Evolutionary conservation across 257 asterid genomes (phyloP).

Genomic region (Solanum bulbocastanum): DNA sequence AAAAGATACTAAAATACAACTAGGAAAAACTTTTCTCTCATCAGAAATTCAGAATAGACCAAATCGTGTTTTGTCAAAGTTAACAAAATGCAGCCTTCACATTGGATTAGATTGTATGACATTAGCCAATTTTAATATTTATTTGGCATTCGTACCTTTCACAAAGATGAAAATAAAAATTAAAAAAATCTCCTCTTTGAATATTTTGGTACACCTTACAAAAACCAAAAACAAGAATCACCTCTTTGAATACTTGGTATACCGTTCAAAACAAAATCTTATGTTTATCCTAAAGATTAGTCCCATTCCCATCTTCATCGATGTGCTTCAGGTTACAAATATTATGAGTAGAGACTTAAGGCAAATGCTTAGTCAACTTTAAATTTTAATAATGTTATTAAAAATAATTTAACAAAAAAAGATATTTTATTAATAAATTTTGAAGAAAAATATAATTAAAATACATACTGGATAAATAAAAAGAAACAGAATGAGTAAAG

Average conservation of each 20-base stretch:
- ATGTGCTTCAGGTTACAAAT: not conserved
- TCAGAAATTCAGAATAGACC: not conserved
- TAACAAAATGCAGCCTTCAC: not conserved
- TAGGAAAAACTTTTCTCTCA: not conserved
- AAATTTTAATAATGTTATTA: not conserved
- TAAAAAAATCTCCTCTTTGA: not conserved
- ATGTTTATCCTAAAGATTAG: not conserved
- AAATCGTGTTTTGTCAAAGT: not conserved
- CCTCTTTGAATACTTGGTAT: not conserved
- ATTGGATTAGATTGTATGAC: not conserved
- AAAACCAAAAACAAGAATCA: not conserved
- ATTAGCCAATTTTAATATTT: not conserved
- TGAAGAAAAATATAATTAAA: not conserved
- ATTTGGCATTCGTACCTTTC: not conserved
- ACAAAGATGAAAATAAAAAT: too few species aligned
- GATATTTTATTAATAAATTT: not conserved
- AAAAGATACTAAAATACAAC: not conserved
- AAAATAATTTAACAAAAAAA: not conserved
- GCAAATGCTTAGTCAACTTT: not conserved
- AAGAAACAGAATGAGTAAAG: not conserved
- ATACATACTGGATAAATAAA: not conserved
- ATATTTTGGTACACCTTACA: not conserved
- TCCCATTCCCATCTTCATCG: not conserved
- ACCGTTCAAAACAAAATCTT: not conserved
- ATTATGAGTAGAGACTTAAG: not conserved